A percentile compares a stretch with the other conserved stretches of the same genome.
These are phyloP conservation scores for Calonectria pseudoturangicola DNA, from an alignment of 2,329 filamentous ascomycete species.

Conservation along the genomic window DNA sequence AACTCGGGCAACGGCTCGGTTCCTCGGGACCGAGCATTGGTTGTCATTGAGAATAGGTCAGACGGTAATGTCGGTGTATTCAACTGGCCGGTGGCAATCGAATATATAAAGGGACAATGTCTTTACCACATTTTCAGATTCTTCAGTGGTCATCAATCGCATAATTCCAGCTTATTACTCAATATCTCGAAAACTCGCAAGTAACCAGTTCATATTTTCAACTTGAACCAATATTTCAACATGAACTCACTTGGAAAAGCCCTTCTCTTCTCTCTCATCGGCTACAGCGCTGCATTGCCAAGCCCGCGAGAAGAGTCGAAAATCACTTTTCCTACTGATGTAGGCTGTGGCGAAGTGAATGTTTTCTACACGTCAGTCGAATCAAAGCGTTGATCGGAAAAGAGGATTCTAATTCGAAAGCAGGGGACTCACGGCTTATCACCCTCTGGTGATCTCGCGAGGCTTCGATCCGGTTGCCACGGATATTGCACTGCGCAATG, in stretches of 20 bases:
- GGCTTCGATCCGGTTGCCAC: conserved; percentile 3
- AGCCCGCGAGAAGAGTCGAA: neutral
- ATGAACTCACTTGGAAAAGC: conserved; percentile 1
- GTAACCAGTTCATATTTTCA: no score
- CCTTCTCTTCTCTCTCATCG: neutral
- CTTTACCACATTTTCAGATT: no score
- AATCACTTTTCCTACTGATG: neutral
- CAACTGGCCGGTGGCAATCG: no score
- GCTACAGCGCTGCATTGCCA: neutral
- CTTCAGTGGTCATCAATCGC: no score
- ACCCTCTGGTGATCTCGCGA: neutral
- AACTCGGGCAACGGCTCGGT: neutral
- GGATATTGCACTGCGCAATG: neutral
- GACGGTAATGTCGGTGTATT: no score
- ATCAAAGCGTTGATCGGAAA: neutral
- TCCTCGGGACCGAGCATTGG: neutral
- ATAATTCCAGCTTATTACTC: no score
- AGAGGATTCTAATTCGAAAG: no score
- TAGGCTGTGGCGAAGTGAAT: conserved; percentile 10
- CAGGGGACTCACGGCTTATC: neutral
- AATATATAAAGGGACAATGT: no score
- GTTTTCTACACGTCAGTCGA: neutral
- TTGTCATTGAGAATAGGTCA: no score
- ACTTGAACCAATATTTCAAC: neutral
- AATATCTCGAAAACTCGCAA: no score